Evolutionary conservation across 441 rosid species (phyloP), one percentile per base, ranked within the genome.

Genomic region (Euphorbia schlechtendalii): DNA sequence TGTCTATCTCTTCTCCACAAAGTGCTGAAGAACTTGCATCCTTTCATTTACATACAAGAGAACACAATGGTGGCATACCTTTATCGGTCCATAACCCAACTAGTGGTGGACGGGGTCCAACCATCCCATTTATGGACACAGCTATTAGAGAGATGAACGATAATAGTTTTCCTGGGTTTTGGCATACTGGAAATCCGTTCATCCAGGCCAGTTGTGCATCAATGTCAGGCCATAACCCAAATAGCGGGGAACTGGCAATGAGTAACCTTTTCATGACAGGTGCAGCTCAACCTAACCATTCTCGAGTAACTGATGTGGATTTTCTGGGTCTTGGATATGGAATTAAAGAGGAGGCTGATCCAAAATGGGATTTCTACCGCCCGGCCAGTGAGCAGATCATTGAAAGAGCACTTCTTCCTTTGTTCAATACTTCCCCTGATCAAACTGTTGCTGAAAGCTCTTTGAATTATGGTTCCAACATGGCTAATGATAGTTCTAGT

Each of bases 281-380:
- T 14, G 20, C 20, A 41, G 28, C 38, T 69, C 56, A 45, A 45
- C n/a, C n/a, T n/a, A n/a, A n/a, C n/a, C n/a, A n/a, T n/a, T n/a
- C n/a, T n/a, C n/a, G n/a, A n/a, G n/a, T n/a, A n/a, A n/a, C n/a
- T n/a, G n/a, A n/a, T n/a, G n/a, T n/a, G n/a, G n/a, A n/a, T n/a
- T 61, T 32, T 30, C 55, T 41, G 55, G 53, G 41, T 30, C 72
- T 61, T 24, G 56, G 61, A 41, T 22, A 8, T 54, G 25, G 61
- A 34, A 5, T 9, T 52, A 41, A 28, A 28, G 15, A 46, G 25
- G 56, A 54, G 25, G 20, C 61, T 14, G 13, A 21, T 41, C 15
- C 61, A 18, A 21, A 30, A 8, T 17, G 25, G 30, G 46, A 54
- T 53, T 60, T 28, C 56, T 17, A 32, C 67, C 53, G 46, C 30